Evolutionary conservation across 768 basidiomycete genomes (phyloP).

Genomic region (Symmetrospora coprosmae): DNA sequence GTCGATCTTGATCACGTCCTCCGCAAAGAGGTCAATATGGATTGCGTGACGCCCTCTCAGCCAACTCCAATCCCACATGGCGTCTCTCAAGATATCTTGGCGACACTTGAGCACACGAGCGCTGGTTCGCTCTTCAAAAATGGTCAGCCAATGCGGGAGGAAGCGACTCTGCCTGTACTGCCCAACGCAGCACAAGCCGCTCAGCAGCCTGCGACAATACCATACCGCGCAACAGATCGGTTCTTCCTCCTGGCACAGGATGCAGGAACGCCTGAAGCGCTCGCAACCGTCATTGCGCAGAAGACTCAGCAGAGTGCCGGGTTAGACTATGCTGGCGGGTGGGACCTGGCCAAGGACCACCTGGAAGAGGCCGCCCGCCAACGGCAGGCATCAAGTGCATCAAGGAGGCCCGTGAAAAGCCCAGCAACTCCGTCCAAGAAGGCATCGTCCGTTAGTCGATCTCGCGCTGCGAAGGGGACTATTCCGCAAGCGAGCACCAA

Average conservation of each 20-base stretch:
- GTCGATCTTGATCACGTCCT: conserved; percentile 83
- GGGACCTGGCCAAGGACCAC: no score
- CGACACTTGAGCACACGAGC: conserved; percentile 53
- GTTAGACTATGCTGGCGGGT: no score
- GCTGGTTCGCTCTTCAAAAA: conserved; percentile 42
- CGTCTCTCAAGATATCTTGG: conserved; percentile 62
- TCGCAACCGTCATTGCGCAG: no score
- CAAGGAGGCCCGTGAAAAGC: no score
- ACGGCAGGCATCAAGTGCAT: no score
- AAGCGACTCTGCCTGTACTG: not conserved
- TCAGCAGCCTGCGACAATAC: not conserved
- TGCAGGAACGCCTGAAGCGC: no score
- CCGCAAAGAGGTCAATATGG: conserved; percentile 90
- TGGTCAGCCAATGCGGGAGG: not conserved
- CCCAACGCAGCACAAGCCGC: not conserved
- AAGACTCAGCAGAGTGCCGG: no score
- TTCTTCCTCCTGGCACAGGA: conserved; percentile 6
- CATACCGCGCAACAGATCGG: not conserved
- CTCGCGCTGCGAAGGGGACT: no score
- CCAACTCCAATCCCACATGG: conserved; percentile 67
- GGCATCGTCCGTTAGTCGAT: no score
- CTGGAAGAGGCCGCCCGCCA: no score
- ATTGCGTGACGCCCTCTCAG: conserved; percentile 86
- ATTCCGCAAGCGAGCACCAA: no score
- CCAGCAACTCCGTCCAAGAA: no score